These are phyloP conservation scores for Ceratobasidium papillatum DNA, from an alignment of 1,284 basidiomycete genomes.

Conservation along the genomic window DNA sequence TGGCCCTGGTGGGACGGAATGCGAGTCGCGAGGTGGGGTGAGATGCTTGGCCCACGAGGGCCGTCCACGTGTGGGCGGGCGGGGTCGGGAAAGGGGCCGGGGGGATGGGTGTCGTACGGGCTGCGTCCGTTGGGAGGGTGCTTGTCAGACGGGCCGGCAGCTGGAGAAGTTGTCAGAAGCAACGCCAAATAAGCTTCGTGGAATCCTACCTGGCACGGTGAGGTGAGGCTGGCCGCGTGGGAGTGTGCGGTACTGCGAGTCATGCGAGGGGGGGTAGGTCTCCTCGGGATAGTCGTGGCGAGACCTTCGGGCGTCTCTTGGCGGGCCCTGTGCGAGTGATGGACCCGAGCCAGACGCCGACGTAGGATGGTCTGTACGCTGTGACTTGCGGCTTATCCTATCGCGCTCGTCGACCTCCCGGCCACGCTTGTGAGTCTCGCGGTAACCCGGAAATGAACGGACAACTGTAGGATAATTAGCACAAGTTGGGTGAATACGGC, in stretches of 20 bases:
- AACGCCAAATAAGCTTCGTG: not conserved
- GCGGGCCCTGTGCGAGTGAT: not conserved
- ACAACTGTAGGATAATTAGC: slow-evolving; percentile 28
- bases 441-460: slow-evolving; percentile 33
- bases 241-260: slow-evolving; percentile 31
- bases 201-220: slow-evolving; percentile 24
- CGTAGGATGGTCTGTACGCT: slow-evolving; percentile 6
- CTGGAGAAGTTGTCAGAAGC: not conserved
- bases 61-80: slow-evolving; percentile 33
- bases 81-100: slow-evolving; percentile 31
- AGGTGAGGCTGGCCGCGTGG: slow-evolving; percentile 41
- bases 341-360: not conserved
- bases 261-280: slow-evolving; percentile 20
- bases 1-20: slow-evolving; percentile 36
- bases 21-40: slow-evolving; percentile 30
- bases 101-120: slow-evolving; percentile 36
- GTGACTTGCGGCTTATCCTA: slow-evolving; percentile 26
- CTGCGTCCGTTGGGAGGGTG: slow-evolving; percentile 34
- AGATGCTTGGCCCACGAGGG: slow-evolving; percentile 30
- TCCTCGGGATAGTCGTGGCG: slow-evolving; percentile 20
- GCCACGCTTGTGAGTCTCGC: slow-evolving; percentile 32
- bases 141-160: slow-evolving; percentile 24
- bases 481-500: not conserved
- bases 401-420: slow-evolving; percentile 32
- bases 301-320: not conserved